phyloP scores from a whole-genome alignment of 441 rosid species.

The Kokia cookei region DNA sequence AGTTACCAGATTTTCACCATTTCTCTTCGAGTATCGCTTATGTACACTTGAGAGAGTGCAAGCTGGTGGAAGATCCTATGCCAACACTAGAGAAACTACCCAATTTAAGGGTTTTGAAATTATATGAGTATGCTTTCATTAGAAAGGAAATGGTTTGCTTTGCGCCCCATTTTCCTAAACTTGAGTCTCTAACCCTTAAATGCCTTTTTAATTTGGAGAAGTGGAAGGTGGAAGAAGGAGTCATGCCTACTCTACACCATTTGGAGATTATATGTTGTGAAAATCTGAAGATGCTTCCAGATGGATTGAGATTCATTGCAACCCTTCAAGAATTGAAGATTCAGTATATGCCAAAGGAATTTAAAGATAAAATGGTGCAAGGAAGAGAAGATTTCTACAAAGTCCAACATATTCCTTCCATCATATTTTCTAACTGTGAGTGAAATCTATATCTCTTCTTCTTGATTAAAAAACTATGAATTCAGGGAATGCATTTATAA shows the following conservation, averaged over 20 bases:
- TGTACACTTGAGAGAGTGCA: too few relatives aligned
- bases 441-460: too few relatives aligned
- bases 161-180: background rate
- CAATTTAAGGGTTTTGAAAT: background rate
- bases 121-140: rapidly evolving
- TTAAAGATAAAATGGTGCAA: background rate
- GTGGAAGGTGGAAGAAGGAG: background rate
- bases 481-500: too few relatives aligned
- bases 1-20: too few relatives aligned
- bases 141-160: background rate
- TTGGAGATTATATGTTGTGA: rapidly evolving
- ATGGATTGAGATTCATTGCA: background rate
- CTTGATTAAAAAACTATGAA: too few relatives aligned
- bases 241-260: background rate
- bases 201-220: background rate
- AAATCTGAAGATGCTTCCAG: background rate
- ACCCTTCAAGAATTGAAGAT: background rate
- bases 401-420: background rate
- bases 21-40: too few relatives aligned
- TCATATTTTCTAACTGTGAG: background rate
- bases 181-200: background rate
- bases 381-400: background rate
- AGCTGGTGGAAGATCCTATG: constrained; percentile 1
- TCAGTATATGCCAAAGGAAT: background rate
- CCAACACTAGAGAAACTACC: constrained; percentile 1